phyloP scores from a whole-genome alignment of 371 early-diverging fungal species.

The Mucor sp. region DNA sequence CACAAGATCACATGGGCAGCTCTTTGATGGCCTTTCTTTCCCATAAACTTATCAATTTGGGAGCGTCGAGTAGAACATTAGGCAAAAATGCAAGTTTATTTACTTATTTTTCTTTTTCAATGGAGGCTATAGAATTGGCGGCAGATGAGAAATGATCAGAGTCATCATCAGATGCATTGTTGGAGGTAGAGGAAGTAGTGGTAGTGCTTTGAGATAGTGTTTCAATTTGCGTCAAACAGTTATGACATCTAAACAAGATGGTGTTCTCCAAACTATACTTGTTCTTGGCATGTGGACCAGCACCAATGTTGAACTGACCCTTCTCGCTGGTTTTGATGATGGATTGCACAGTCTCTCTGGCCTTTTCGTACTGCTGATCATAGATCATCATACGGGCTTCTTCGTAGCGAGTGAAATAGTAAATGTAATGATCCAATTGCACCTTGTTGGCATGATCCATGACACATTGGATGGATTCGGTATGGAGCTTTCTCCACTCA shows the following conservation, averaged over 20 bases:
- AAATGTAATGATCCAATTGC: conserved; percentile 65
- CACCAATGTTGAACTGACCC: conserved; percentile 40
- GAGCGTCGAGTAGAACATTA: not conserved
- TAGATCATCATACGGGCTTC: conserved; percentile 50
- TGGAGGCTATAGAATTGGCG: not conserved
- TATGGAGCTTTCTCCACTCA: conserved; percentile 20
- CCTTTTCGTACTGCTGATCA: conserved; percentile 44
- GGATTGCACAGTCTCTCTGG: conserved; percentile 47
- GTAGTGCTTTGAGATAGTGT: not conserved
- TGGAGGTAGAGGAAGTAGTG: not conserved
- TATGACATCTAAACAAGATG: conserved; percentile 50
- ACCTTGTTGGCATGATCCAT: conserved; percentile 40
- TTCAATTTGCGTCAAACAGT: conserved; percentile 33
- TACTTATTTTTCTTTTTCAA: not conserved
- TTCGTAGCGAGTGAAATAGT: conserved; percentile 65
- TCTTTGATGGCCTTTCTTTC: not conserved
- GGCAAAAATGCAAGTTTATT: not conserved
- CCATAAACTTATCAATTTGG: not conserved
- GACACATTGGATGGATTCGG: conserved; percentile 26
- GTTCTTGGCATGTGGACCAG: conserved; percentile 47
- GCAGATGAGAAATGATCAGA: conserved; percentile 14
- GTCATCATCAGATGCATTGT: not conserved
- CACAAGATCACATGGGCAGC: not conserved
- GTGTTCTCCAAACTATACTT: conserved; percentile 52
- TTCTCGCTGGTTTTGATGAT: conserved; percentile 45